phyloP scores from a whole-genome alignment of 805 yeast genomes.

The Metschnikowia lochheadii region DNA sequence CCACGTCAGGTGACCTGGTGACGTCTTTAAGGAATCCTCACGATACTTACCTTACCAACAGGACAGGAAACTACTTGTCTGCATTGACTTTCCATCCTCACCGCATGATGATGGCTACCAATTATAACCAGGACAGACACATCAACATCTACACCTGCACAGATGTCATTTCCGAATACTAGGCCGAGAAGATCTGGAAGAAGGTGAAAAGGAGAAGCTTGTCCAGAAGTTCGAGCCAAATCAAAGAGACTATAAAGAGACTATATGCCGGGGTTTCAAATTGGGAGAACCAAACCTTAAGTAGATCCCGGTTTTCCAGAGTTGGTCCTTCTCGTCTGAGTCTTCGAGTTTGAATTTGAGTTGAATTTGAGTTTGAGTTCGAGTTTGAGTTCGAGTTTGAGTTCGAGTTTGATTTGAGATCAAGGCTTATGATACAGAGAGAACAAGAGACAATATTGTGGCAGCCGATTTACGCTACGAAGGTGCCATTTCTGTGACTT shows the following conservation, averaged over 20 bases:
- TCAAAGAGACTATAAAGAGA: too few relatives aligned
- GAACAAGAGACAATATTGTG: constrained; percentile 89
- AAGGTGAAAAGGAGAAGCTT: neutral
- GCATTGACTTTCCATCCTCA: constrained; percentile 85
- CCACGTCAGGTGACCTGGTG: constrained; percentile 75
- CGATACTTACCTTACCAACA: constrained; percentile 39
- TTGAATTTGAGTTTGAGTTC: too few relatives aligned
- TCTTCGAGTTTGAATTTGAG: constrained; percentile 51
- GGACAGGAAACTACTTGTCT: constrained; percentile 55
- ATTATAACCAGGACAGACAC: constrained; percentile 71
- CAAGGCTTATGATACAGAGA: constrained; percentile 94
- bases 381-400: too few relatives aligned
- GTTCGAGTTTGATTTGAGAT: constrained; percentile 54
- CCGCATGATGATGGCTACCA: constrained; percentile 86
- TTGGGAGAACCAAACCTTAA: too few relatives aligned
- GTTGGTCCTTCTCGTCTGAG: too few relatives aligned
- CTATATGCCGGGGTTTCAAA: too few relatives aligned
- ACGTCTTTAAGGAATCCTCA: constrained; percentile 54
- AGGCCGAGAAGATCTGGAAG: neutral
- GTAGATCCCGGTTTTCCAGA: too few relatives aligned
- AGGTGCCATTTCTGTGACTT: constrained; percentile 96
- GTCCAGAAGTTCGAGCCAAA: too few relatives aligned
- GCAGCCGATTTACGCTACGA: constrained; percentile 96
- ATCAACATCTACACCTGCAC: constrained; percentile 54
- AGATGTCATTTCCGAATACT: constrained; percentile 35